phyloP scores from a whole-genome alignment of 2,329 filamentous ascomycete species.

The Epichloe gansuensis region DNA sequence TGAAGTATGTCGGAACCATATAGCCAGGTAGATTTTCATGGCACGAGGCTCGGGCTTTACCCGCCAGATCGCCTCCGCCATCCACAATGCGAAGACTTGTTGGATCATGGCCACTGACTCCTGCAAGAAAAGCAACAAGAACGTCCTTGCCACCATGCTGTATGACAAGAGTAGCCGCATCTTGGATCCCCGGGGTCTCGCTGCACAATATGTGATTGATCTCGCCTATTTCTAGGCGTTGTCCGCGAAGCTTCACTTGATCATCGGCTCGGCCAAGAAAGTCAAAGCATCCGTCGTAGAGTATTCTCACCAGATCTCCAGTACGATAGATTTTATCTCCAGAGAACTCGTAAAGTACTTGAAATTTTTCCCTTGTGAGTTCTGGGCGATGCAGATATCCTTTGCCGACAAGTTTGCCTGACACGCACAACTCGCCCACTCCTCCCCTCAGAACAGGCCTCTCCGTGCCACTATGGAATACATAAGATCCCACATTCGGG shows the following conservation, averaged over 20 bases:
- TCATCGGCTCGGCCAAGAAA: constrained; percentile 83
- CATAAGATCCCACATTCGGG: constrained; percentile 73
- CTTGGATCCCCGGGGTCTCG: constrained; percentile 42
- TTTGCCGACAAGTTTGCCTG: constrained; percentile 74
- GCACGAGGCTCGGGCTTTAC: constrained; percentile 48
- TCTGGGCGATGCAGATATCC: constrained; percentile 73
- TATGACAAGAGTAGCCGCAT: constrained; percentile 63
- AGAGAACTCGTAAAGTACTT: constrained; percentile 39
- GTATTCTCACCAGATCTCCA: constrained; percentile 71
- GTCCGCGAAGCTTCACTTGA: constrained; percentile 82
- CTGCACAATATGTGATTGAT: constrained; percentile 73
- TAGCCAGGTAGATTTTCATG: constrained; percentile 60
- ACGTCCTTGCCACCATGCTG: constrained; percentile 71
- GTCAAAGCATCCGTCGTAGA: constrained; percentile 71
- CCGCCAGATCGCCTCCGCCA: constrained; percentile 26
- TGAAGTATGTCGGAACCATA: constrained; percentile 81
- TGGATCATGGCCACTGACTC: constrained; percentile 1
- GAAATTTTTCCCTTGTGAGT: constrained; percentile 68
- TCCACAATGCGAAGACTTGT: constrained; percentile 12
- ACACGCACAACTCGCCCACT: constrained; percentile 79
- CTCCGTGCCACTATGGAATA: constrained; percentile 57
- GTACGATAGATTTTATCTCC: constrained; percentile 66
- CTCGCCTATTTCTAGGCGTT: constrained; percentile 79
- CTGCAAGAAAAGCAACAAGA: constrained; percentile 60
- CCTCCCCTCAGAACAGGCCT: constrained; percentile 63